These are phyloP conservation scores for Plectosphaerella cucumerina DNA, from an alignment of 2,329 filamentous ascomycete species.

Conservation along the genomic window DNA sequence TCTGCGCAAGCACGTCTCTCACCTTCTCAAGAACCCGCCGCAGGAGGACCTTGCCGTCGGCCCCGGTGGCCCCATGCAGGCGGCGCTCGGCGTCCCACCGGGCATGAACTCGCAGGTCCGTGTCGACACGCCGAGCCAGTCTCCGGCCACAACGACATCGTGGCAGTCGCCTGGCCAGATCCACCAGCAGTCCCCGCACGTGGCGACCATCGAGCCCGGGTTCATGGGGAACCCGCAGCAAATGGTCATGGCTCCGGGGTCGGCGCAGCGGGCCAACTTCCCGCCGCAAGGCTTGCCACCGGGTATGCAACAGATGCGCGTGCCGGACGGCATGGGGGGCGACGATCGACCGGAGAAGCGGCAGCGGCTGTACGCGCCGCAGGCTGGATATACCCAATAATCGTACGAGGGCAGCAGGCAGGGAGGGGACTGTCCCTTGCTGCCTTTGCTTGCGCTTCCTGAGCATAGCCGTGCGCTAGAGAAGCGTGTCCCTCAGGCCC, in stretches of 20 bases:
- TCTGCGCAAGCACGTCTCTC: constrained; percentile 83
- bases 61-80: constrained; percentile 7
- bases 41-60: constrained; percentile 34
- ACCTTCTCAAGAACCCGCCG: constrained; percentile 67
- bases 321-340: constrained; percentile 24
- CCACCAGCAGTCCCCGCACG: constrained; percentile 42
- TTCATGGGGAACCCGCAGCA: constrained; percentile 41
- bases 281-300: constrained; percentile 37
- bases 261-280: constrained; percentile 22
- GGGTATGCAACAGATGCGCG: constrained; percentile 21
- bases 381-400: constrained; percentile 34
- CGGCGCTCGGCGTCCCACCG: constrained; percentile 26
- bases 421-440: background rate
- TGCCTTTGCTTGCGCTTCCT: background rate
- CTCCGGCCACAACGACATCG: constrained; percentile 40
- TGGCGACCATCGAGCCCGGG: constrained; percentile 35
- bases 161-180: constrained; percentile 51
- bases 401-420: background rate
- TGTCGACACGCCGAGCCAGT: constrained; percentile 53
- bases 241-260: constrained; percentile 28
- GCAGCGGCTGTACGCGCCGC: constrained; percentile 43
- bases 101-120: constrained; percentile 33
- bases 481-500: background rate
- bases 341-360: constrained; percentile 48
- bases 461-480: background rate